Evolutionary conservation across 1,284 basidiomycete genomes (phyloP).

Genomic region (Rhodotorula sp.): DNA sequence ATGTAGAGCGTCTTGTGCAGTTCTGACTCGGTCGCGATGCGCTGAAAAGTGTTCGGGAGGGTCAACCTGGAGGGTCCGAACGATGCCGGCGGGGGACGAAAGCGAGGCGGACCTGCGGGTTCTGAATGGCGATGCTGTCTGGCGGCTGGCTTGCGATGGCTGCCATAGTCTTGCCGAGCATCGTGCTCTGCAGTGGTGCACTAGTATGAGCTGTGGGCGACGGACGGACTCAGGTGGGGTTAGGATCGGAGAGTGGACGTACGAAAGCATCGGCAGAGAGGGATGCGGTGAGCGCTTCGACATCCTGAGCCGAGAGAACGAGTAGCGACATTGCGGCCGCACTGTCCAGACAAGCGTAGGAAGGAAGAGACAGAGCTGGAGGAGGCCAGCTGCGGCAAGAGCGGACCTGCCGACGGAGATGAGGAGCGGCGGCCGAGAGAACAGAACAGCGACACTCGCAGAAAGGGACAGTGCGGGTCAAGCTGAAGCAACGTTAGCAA

Average conservation of each 20-base stretch:
- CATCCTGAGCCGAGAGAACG: conserved; percentile 22
- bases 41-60: not conserved
- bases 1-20: conserved; percentile 40
- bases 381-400: not conserved
- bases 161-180: conserved; percentile 34
- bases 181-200: conserved; percentile 7
- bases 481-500: too few species aligned
- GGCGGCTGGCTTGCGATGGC: conserved; percentile 10
- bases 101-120: conserved; percentile 22
- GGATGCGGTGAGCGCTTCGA: conserved; percentile 9
- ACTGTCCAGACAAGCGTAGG: not conserved
- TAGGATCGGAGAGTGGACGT: not conserved
- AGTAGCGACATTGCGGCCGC: conserved; percentile 13
- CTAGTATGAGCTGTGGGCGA: too few species aligned
- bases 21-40: conserved; percentile 32
- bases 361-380: not conserved
- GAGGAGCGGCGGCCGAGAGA: too few species aligned
- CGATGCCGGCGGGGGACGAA: not conserved
- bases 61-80: not conserved
- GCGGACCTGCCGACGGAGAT: too few species aligned
- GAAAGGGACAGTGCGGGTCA: too few species aligned
- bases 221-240: not conserved
- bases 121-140: conserved; percentile 21
- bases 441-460: too few species aligned
- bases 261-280: conserved; percentile 21